These are phyloP conservation scores for Huntiella decipiens DNA, from an alignment of 2,329 filamentous ascomycete genomes.

Conservation along the genomic window DNA sequence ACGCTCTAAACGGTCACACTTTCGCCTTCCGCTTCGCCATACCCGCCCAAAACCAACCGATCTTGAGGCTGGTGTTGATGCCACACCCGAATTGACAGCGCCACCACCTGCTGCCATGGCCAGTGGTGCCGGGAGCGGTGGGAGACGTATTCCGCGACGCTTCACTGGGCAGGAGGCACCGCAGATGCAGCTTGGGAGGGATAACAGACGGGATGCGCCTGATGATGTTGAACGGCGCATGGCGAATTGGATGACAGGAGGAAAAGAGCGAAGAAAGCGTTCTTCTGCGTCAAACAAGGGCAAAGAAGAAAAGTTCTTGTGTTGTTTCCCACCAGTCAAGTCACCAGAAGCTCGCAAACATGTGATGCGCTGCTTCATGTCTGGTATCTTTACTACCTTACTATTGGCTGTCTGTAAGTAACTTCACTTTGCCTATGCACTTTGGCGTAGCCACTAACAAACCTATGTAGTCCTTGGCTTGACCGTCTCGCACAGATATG, in stretches of 20 bases:
- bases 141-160: slow-evolving; percentile 6
- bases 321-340: slow-evolving; percentile 36
- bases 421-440: background rate
- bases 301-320: slow-evolving; percentile 22
- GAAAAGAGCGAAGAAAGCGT: background rate
- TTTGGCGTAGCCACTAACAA: background rate
- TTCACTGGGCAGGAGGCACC: slow-evolving; percentile 28
- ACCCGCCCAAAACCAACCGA: background rate
- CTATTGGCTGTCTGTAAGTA: slow-evolving; percentile 48
- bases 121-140: background rate
- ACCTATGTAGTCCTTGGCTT: slow-evolving; percentile 48
- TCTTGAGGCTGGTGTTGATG: background rate
- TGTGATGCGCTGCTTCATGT: slow-evolving; percentile 42
- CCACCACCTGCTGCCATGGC: slow-evolving; percentile 2
- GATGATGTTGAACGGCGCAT: background rate
- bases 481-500: slow-evolving; percentile 42
- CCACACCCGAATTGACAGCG: background rate
- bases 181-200: slow-evolving; percentile 24
- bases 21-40: background rate
- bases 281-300: background rate
- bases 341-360: slow-evolving; percentile 34
- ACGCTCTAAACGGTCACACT: background rate
- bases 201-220: background rate
- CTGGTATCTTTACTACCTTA: slow-evolving; percentile 40
- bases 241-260: background rate